These are phyloP conservation scores for Marasmius oreades DNA, from an alignment of 1,284 basidiomycete species.

Conservation along the genomic window DNA sequence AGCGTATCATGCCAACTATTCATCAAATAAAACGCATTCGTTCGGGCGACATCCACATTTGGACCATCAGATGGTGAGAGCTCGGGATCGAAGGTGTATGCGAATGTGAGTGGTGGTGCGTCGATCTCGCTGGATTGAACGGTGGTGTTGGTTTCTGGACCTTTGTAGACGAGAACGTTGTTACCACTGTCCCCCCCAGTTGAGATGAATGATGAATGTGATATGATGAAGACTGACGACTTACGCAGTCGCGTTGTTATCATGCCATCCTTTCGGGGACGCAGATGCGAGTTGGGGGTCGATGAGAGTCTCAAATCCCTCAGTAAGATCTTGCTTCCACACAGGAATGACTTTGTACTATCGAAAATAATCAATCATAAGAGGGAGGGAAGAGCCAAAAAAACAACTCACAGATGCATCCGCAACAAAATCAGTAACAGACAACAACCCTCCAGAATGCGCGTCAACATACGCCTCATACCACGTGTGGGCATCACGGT, in stretches of 20 bases:
- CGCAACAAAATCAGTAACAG: conserved; percentile 53
- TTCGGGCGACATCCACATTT: conserved; percentile 44
- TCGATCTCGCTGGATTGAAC: neutral
- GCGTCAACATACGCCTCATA: conserved; percentile 63
- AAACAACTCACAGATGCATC: conserved; percentile 37
- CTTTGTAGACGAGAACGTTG: conserved; percentile 34
- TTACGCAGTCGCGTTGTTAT: conserved; percentile 21
- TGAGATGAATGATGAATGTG: neutral
- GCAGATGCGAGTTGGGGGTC: conserved; percentile 31
- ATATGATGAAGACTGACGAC: neutral
- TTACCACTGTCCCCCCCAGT: conserved; percentile 28
- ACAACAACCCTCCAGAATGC: conserved; percentile 47
- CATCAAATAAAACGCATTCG: conserved; percentile 49
- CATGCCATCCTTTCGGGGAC: conserved; percentile 18
- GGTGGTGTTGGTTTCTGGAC: conserved; percentile 20
- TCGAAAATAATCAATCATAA: neutral
- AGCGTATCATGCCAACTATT: conserved; percentile 49
- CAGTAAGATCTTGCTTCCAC: conserved; percentile 25
- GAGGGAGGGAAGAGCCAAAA: neutral
- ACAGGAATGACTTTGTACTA: conserved; percentile 36
- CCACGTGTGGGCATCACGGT: conserved; percentile 50
- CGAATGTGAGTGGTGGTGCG: conserved; percentile 29
- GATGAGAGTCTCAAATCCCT: conserved; percentile 30
- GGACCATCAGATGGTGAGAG: conserved; percentile 18
- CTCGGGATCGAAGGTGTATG: conserved; percentile 32